These are phyloP conservation scores for Blastobotrys arbuscula DNA, from an alignment of 1,139 yeast species.

Conservation along the genomic window DNA sequence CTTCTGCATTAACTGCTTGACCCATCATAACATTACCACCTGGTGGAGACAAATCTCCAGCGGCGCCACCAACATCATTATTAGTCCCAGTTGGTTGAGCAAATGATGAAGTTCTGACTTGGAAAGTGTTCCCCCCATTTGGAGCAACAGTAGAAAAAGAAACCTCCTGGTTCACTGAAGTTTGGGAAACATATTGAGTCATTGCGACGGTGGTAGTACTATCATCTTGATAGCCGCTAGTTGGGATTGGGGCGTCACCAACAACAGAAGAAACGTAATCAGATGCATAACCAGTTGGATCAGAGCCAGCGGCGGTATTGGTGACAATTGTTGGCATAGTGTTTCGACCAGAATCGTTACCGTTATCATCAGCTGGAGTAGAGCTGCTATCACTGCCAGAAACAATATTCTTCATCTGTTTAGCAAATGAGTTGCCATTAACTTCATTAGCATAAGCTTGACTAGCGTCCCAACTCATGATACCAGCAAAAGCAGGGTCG, in stretches of 20 bases:
- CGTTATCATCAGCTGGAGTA: conserved; percentile 8
- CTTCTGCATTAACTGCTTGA: conserved; percentile 8
- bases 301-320: conserved; percentile 15
- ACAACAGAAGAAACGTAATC: background rate
- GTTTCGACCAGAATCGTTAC: background rate
- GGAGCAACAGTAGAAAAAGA: conserved; percentile 18
- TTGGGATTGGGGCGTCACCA: background rate
- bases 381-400: conserved; percentile 17
- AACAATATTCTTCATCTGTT: conserved; percentile 40
- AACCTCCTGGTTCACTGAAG: conserved; percentile 6
- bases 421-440: conserved; percentile 43
- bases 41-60: too few species aligned
- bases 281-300: conserved; percentile 16
- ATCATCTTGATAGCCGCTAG: conserved; percentile 12
- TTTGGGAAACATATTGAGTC: background rate
- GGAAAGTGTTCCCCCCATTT: conserved; percentile 3
- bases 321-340: conserved; percentile 13
- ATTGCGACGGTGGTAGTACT: conserved; percentile 4
- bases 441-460: conserved; percentile 55
- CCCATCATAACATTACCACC: too few species aligned
- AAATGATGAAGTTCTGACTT: background rate
- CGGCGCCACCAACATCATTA: conserved; percentile 11
- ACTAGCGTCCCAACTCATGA: conserved; percentile 90
- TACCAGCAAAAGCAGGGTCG: conserved; percentile 64
- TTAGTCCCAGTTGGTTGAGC: conserved; percentile 14